Evolutionary conservation across 2,329 filamentous ascomycete genomes (phyloP).

Genomic region (Penicillium brasilianum): DNA sequence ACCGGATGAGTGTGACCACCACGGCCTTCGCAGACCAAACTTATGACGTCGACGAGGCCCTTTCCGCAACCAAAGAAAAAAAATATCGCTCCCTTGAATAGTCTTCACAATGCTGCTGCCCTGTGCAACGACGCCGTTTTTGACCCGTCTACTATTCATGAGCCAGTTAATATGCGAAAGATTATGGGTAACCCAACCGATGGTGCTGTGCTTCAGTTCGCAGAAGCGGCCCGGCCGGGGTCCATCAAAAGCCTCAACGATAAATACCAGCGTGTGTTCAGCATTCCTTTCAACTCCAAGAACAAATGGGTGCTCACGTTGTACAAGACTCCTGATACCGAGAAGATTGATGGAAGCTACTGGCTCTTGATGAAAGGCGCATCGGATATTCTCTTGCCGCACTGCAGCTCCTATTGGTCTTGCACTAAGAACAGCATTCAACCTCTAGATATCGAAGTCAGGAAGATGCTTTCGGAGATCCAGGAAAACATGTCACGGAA

Average conservation of each 20-base stretch:
- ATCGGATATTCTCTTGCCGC: slow-evolving; percentile 1
- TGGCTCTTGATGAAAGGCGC: slow-evolving; percentile 4
- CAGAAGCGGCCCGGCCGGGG: slow-evolving; percentile 1
- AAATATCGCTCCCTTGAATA: neutral
- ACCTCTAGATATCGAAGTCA: neutral
- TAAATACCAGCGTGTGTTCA: slow-evolving; percentile 2
- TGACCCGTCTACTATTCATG: neutral
- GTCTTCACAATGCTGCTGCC: neutral
- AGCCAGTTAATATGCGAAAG: neutral
- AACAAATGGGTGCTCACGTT: slow-evolving; percentile 8
- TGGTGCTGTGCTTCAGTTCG: neutral
- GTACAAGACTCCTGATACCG: neutral
- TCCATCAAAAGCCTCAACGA: neutral
- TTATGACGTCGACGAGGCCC: neutral
- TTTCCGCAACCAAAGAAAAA: neutral
- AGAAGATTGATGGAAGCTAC: neutral
- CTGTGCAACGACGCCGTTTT: slow-evolving; percentile 2
- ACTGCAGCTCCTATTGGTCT: slow-evolving; percentile 58
- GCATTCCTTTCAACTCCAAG: slow-evolving; percentile 7
- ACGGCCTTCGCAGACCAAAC: slow-evolving; percentile 17
- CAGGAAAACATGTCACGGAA: neutral
- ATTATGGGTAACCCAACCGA: slow-evolving; percentile 4
- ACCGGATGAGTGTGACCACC: slow-evolving; percentile 72
- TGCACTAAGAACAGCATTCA: neutral
- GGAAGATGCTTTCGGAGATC: neutral